These are phyloP conservation scores for Backusella liffmaniae DNA, from an alignment of 192 early-diverging fungal species.

Conservation along the genomic window DNA sequence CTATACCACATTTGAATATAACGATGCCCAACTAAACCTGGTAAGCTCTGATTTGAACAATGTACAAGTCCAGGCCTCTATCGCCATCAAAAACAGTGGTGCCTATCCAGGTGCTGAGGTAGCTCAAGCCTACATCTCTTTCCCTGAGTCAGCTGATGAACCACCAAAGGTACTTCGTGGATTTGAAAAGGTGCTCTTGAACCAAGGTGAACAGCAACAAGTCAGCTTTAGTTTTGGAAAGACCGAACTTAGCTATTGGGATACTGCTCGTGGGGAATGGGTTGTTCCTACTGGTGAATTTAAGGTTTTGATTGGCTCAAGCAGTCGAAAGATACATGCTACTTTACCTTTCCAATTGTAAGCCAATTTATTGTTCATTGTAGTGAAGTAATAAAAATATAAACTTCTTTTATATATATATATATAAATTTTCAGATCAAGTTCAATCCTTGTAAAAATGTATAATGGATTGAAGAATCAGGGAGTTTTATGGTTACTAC, in stretches of 20 bases:
- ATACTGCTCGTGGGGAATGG: conserved; percentile 20
- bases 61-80: conserved; percentile 24
- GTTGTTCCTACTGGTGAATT: conserved; percentile 5
- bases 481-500: no score
- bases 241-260: conserved; percentile 48
- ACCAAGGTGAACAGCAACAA: background rate
- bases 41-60: background rate
- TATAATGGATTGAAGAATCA: no score
- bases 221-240: conserved; percentile 42
- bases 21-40: conserved; percentile 8
- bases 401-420: no score
- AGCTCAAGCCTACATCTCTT: conserved; percentile 36
- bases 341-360: conserved; percentile 1
- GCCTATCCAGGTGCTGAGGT: conserved; percentile 30
- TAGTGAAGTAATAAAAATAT: no score
- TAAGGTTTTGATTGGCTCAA: conserved; percentile 7
- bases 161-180: conserved; percentile 37
- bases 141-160: conserved; percentile 41
- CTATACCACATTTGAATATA: conserved; percentile 59
- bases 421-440: no score
- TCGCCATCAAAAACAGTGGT: conserved; percentile 37
- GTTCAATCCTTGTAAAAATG: no score
- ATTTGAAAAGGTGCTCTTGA: conserved; percentile 33
- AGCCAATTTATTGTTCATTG: background rate
- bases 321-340: conserved; percentile 10